Base-by-base conservation (phyloP, 108 stramenopile genomes). In the Schizochytrium sp. region DNA sequence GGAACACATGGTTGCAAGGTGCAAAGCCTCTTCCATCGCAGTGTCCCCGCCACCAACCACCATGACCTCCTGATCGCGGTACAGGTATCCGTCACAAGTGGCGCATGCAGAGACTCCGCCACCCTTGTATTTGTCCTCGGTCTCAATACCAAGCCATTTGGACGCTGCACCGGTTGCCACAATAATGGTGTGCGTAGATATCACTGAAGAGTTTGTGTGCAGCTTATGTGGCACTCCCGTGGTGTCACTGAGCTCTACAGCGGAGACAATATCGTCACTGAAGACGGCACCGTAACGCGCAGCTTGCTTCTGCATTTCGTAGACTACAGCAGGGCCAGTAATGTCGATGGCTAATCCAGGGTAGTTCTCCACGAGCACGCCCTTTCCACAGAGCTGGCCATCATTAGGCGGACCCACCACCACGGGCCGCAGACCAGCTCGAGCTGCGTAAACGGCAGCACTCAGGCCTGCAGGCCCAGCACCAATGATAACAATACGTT, bases 31-130 rank as follows among this genome's bases (percentile, higher is more conserved):
- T 91, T 97, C 97, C 96, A 97, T 97, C 88, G 98, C 98, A 19
- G 97, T 92, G 92, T 98, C 98, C 64, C 98, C 98, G 17, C 98
- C 98, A 38, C 98, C 98, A 28, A 98, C 96, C 3, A 98, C 97
- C 47, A 97, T 87, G 3, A 98, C 98, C 89, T 96, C 91, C 57
- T 94, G 91, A 40, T 94, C 93, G 41, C 92, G 60, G 92, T 93
- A 98, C 76, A 97, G 91, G 72, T 95, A 96, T 46, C 98, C 98
- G 90, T 98, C 98, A 87, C 98, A 98, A n/a, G 96, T 97, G 53
- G 98, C 98, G 92, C 98, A 98, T 3, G 95, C 95, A 83, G 94
- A 89, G 45, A 98, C 97, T 46, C 98, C 96, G 87, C 96, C 97
- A 44, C 97, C 96, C 64, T 95, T 92, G 93, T 96, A 72, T 87